Evolutionary conservation across 2,329 filamentous ascomycete genomes (phyloP), one percentile per base, ranked within the genome.

Genomic region (Fusarium proliferatum): DNA sequence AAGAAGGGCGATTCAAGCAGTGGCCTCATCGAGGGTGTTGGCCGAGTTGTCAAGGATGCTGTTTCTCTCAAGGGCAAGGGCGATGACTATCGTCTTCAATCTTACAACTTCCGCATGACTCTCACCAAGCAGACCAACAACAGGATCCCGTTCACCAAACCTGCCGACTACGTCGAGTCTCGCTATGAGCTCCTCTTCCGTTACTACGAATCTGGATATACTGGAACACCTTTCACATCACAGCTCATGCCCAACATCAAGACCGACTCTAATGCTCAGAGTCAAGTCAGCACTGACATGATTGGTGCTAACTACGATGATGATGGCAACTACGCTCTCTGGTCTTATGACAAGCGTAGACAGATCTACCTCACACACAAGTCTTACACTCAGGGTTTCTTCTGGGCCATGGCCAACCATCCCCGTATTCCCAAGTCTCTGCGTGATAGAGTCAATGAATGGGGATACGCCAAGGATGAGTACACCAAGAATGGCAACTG

Each of bases 171-270:
- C 56, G 61, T 51, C 1, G 72, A 74, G 55, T 63, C 72, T 30
- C 30, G 46, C 7, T 74, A 74, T 33, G 72, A 74, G 19, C 36
- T 74, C 5, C 72, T 74, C 6, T 60, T 74, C 33, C 72, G 72
- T 10, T 74, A 74, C 38, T 53, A 75, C 15, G 69, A 73, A 28
- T 62, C 69, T 6, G 72, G 72, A 8, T 74, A 73, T 39, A 62
- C 34, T 2, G 72, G 73, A 11, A 51, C 57, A 5, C 72, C 65
- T 21, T 73, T 74, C 38, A 74, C 71, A 9, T 61, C 30, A 10
- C 71, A 74, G 48, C 71, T 74, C 9, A 74, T 74, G 71, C 71
- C 71, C 28, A 74, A 74, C 9, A 23, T 74, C 52, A 74, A 74
- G 67, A 74, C 71, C 3, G 71, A 74, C 36, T 39, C 55, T 26